Conservation (phyloP, 441 rosid genomes). For the Breynia disticha region DNA sequence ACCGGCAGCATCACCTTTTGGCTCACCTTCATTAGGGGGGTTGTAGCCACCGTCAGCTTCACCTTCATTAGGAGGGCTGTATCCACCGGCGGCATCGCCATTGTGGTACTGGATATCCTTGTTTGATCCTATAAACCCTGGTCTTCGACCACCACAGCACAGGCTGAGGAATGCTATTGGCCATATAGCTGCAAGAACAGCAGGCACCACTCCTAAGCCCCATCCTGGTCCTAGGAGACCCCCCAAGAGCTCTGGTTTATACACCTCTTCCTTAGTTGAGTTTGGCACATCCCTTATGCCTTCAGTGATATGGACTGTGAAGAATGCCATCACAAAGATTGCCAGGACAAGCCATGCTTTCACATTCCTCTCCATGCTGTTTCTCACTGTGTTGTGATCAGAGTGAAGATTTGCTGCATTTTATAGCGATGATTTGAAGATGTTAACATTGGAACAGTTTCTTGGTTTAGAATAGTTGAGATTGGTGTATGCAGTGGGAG, state of each 20-base stretch:
- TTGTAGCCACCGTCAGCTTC: no score
- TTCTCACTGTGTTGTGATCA: not conserved
- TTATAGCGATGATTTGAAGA: not conserved
- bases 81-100: no score
- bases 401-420: not conserved
- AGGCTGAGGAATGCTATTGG: not conserved
- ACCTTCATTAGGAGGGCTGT: no score
- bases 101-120: no score
- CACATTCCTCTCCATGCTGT: constrained; percentile 10
- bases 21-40: no score
- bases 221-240: not conserved
- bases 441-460: not conserved
- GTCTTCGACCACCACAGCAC: not conserved
- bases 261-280: not conserved
- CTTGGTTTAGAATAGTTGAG: not conserved
- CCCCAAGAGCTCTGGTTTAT: constrained; percentile 9
- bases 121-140: no score
- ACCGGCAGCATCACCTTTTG: no score
- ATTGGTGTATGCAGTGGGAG: not conserved
- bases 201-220: constrained; percentile 6
- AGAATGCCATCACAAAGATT: constrained; percentile 4
- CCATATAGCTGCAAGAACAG: not conserved
- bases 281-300: constrained; percentile 16
- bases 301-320: not conserved
- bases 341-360: constrained; percentile 10